Evolutionary conservation across 495 filamentous ascomycete species (phyloP).

Genomic region (Podospora sp.): DNA sequence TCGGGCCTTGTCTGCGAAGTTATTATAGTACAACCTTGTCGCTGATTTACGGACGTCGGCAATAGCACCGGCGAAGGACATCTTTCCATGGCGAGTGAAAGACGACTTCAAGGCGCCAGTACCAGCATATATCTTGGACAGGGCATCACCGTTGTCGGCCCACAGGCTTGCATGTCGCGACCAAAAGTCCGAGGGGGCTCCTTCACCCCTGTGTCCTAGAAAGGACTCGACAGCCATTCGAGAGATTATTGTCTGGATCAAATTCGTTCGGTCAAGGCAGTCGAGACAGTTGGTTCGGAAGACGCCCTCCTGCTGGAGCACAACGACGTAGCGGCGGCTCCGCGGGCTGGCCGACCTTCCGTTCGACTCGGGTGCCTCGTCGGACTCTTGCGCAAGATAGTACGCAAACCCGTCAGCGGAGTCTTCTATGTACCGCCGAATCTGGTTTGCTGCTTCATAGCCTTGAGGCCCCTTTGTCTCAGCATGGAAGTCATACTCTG

Average conservation of each 20-base stretch:
- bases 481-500: slow-evolving; percentile 93
- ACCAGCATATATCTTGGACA: slow-evolving; percentile 95
- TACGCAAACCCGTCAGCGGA: slow-evolving; percentile 88
- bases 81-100: slow-evolving; percentile 94
- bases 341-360: slow-evolving; percentile 27
- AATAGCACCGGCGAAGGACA: slow-evolving; percentile 91
- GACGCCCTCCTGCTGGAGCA: slow-evolving; percentile 89
- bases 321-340: slow-evolving; percentile 59
- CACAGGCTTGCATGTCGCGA: slow-evolving; percentile 87
- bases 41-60: slow-evolving; percentile 94
- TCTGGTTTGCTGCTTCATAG: slow-evolving; percentile 83
- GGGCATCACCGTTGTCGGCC: slow-evolving; percentile 97
- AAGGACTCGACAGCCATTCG: slow-evolving; percentile 87
- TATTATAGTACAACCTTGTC: slow-evolving; percentile 92
- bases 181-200: slow-evolving; percentile 77
- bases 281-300: slow-evolving; percentile 97
- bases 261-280: slow-evolving; percentile 93
- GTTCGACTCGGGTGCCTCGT: slow-evolving; percentile 43
- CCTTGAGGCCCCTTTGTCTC: slow-evolving; percentile 85
- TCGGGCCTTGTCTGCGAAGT: slow-evolving; percentile 89
- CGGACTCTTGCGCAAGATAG: slow-evolving; percentile 75
- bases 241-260: slow-evolving; percentile 93
- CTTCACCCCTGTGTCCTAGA: slow-evolving; percentile 66
- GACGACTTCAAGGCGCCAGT: slow-evolving; percentile 95
- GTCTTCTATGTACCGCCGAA: slow-evolving; percentile 69